Evolutionary conservation across 768 basidiomycete species (phyloP), one percentile per base, ranked within the genome.

Genomic region (Omphalotus guepiniiformis): DNA sequence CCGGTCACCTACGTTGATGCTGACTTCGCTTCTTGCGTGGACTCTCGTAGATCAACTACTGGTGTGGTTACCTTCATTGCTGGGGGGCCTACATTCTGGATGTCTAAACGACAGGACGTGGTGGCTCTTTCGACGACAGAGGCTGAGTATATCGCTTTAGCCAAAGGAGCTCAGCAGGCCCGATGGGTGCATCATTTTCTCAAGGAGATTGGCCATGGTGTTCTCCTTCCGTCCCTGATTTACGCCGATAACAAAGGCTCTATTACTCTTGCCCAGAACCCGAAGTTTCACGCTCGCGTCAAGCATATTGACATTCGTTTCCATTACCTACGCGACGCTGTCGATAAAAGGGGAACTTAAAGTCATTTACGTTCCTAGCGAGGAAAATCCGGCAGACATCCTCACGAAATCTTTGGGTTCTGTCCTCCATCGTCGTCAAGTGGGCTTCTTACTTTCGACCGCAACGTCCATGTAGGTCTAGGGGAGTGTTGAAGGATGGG

Each of bases 281-380:
- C 58, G 5, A 41, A 52, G 11, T 55, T 50, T 39, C 67, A 70
- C 46, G 42, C 56, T 11, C 42, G 63, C 11, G 50, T 63, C 3
- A 69, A 69, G 46, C 71, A 71, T 55, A 71, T 72, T 46, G 57
- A 64, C 32, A 55, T 69, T n/a, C 57, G 51, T 3, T 59, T 59
- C 41, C 68, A 70, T 48, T 66, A 55, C 35, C 52, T 66, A 13
- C 55, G 63, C 2, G 51, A 64, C 26, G 9, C 19, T 15, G 52
- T 70, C 22, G 54, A 51, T n/a, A 16, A 16, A 28, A 1, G 48
- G 39, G 15, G 18, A 39, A 7, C 11, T 56, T 19, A n/a, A 22
- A 15, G 18, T 55, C 5, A 6, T n/a, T 40, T 37, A 56, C 42
- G 37, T 46, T 23, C 30, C 53, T 1, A 53, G 53, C 15, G 27